phyloP scores from a whole-genome alignment of 2,329 filamentous ascomycete species.

The Setomelanomma holmii region DNA sequence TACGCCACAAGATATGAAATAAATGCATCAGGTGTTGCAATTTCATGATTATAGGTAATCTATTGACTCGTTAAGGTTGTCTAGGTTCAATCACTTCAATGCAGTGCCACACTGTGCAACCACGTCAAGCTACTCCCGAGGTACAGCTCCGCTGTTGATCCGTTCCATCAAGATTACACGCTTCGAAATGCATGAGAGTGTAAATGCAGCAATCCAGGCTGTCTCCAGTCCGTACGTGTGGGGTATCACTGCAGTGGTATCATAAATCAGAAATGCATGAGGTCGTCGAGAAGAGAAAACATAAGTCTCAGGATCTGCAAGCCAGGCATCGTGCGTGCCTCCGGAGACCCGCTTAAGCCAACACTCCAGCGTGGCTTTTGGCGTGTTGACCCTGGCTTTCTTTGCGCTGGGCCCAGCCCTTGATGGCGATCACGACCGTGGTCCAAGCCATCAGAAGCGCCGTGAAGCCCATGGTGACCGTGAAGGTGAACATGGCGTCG shows the following conservation, averaged over 20 bases:
- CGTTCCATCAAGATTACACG: constrained; percentile 20
- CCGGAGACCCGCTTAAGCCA: constrained; percentile 26
- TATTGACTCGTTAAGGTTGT: constrained; percentile 1
- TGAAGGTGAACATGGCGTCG: constrained; percentile 94
- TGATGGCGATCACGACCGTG: constrained; percentile 78
- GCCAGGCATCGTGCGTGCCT: neutral
- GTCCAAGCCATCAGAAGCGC: constrained; percentile 87
- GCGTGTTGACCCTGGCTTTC: constrained; percentile 37
- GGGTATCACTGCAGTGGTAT: constrained; percentile 46
- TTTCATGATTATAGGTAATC: neutral
- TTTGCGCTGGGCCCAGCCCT: constrained; percentile 75
- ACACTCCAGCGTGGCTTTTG: constrained; percentile 34
- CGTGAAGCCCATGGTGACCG: constrained; percentile 82
- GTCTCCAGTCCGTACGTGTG: constrained; percentile 20
- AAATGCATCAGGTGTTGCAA: neutral
- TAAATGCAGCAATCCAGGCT: constrained; percentile 36
- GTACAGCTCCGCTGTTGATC: neutral
- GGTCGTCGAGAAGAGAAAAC: constrained; percentile 13
- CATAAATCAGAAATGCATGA: constrained; percentile 27
- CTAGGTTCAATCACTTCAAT: neutral
- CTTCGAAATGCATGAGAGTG: constrained; percentile 3
- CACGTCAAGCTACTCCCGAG: neutral
- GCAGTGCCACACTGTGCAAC: neutral
- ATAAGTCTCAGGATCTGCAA: neutral
- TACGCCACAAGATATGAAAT: neutral